These are phyloP conservation scores for Neurospora crassa DNA, from an alignment of 2,329 filamentous ascomycete species.

Conservation along the genomic window DNA sequence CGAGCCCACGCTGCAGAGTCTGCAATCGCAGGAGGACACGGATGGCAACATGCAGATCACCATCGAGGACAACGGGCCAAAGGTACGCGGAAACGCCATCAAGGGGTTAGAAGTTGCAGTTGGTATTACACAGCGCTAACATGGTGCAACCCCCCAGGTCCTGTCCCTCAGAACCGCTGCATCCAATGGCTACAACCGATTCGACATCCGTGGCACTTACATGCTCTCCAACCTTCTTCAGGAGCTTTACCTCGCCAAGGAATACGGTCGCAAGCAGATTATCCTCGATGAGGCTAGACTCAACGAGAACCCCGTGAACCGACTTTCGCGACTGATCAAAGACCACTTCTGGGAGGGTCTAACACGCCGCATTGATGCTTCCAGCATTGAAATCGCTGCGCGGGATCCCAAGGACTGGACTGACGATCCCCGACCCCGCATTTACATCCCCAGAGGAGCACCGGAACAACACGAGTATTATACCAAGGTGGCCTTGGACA, in stretches of 20 bases:
- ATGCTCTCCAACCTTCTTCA: constrained; percentile 95
- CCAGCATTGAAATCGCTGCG: constrained; percentile 76
- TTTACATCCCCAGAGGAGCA: constrained; percentile 79
- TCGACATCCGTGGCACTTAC: constrained; percentile 91
- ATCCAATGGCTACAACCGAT: constrained; percentile 77
- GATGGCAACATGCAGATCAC: constrained; percentile 96
- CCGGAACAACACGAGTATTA: constrained; percentile 91
- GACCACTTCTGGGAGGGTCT: constrained; percentile 89
- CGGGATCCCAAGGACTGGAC: constrained; percentile 95
- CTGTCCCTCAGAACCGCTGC: constrained; percentile 75
- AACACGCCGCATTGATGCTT: constrained; percentile 82
- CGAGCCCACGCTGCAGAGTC: constrained; percentile 67
- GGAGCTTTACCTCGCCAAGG: constrained; percentile 85
- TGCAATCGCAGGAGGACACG: constrained; percentile 82
- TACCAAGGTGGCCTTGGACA: constrained; percentile 62
- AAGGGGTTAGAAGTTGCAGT: neutral
- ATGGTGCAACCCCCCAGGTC: constrained; percentile 38
- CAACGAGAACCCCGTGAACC: constrained; percentile 89
- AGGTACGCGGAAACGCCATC: constrained; percentile 41
- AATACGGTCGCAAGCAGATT: constrained; percentile 81
- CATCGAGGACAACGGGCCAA: constrained; percentile 89
- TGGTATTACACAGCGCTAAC: neutral
- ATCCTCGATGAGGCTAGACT: constrained; percentile 83
- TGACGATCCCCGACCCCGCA: constrained; percentile 73
- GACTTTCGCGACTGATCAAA: constrained; percentile 76